Evolutionary conservation across 495 filamentous ascomycete species (phyloP).

Genomic region (Trichoderma gamsii): DNA sequence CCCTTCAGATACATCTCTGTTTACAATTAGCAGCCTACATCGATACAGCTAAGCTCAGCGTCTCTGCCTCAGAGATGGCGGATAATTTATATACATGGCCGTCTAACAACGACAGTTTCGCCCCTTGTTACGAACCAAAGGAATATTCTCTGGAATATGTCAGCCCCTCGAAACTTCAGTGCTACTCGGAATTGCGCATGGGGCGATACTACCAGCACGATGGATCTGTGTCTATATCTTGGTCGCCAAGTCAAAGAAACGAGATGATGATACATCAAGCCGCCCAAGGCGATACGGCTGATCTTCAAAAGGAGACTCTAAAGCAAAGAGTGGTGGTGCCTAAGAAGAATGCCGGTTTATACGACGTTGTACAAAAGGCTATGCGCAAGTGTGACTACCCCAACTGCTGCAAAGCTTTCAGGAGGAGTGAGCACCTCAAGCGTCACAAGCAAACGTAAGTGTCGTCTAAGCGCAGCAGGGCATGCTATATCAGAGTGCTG

Average conservation of each 20-base stretch:
- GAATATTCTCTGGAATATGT: not conserved
- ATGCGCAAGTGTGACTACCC: slow-evolving; percentile 27
- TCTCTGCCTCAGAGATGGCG: slow-evolving; percentile 19
- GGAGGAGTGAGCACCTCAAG: slow-evolving; percentile 59
- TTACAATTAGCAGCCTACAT: not conserved
- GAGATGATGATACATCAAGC: slow-evolving; percentile 23
- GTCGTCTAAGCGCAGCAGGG: not conserved
- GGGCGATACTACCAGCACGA: not conserved
- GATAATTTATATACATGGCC: slow-evolving; percentile 22
- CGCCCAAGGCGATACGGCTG: slow-evolving; percentile 30
- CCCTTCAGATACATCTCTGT: too few relatives aligned
- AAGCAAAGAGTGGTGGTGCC: slow-evolving; percentile 5
- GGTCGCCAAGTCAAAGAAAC: not conserved
- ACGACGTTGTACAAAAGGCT: slow-evolving; percentile 22
- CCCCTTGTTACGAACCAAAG: slow-evolving; percentile 17
- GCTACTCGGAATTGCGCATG: slow-evolving; percentile 14
- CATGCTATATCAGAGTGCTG: slow-evolving; percentile 11
- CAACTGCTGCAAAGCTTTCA: slow-evolving; percentile 44
- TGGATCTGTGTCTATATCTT: not conserved
- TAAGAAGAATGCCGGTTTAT: slow-evolving; percentile 6
- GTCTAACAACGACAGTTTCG: slow-evolving; percentile 23
- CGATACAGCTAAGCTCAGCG: not conserved
- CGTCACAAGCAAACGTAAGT: slow-evolving; percentile 53
- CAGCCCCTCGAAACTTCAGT: not conserved
- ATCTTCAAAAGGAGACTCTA: slow-evolving; percentile 24